Evolutionary conservation across 2,329 filamentous ascomycete genomes (phyloP).

Genomic region (Bipolaris bicolor): DNA sequence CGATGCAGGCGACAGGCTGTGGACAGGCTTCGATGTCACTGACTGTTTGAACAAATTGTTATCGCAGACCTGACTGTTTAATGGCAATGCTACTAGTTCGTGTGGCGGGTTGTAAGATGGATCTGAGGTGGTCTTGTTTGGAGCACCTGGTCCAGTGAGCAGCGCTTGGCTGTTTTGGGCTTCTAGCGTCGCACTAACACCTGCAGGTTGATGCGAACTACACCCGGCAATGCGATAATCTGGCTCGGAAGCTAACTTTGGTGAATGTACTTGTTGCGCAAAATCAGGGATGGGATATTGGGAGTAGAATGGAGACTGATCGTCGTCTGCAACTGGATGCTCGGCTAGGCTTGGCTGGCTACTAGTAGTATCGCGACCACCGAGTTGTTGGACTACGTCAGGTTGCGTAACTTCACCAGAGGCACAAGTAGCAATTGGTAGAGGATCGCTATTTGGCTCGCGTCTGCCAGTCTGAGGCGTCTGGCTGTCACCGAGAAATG

Average conservation of each 20-base stretch:
- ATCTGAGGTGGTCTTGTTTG: constrained; percentile 5
- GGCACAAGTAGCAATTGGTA: background rate
- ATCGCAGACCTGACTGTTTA: background rate
- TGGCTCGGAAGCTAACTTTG: background rate
- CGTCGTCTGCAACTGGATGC: constrained; percentile 15
- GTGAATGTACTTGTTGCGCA: background rate
- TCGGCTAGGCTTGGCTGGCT: constrained; percentile 17
- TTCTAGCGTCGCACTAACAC: background rate
- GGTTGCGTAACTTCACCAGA: constrained; percentile 3
- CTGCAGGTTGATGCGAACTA: background rate
- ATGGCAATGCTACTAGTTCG: constrained; percentile 3
- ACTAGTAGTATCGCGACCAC: background rate
- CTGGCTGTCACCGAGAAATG: constrained; percentile 1
- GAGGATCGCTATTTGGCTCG: background rate
- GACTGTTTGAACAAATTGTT: background rate
- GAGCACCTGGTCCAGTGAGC: constrained; percentile 1
- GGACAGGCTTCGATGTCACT: background rate
- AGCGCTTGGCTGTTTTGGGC: constrained; percentile 1
- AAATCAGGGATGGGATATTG: constrained; percentile 12
- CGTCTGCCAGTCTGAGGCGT: background rate
- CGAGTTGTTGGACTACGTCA: constrained; percentile 5
- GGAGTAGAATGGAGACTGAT: constrained; percentile 20
- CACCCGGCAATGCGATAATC: background rate
- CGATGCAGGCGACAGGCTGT: background rate
- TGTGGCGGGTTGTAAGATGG: constrained; percentile 3